These are phyloP conservation scores for Lachnellula hyalina DNA, from an alignment of 2,329 filamentous ascomycete species.

Conservation along the genomic window DNA sequence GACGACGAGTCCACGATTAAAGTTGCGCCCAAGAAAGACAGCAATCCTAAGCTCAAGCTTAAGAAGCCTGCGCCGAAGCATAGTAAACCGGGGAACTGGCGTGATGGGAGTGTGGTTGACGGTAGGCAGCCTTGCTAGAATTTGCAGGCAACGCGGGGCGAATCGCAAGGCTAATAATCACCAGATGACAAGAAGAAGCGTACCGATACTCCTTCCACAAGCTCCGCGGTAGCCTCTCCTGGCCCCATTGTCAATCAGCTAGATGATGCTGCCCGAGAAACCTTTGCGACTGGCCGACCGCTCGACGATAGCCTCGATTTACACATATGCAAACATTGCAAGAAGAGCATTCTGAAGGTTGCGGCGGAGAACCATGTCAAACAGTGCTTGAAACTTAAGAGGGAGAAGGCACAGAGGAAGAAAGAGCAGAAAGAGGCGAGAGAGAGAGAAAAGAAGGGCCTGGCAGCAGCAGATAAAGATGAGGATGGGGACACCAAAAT, in stretches of 20 bases:
- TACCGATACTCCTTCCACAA: constrained; percentile 36
- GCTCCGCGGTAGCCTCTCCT: constrained; percentile 41
- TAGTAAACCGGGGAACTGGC: constrained; percentile 66
- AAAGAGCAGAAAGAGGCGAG: constrained; percentile 32
- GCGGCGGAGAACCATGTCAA: constrained; percentile 75
- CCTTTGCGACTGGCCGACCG: constrained; percentile 76
- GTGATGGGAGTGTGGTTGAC: constrained; percentile 58
- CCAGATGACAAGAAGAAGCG: constrained; percentile 52
- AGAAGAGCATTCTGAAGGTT: constrained; percentile 74
- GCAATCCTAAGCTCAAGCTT: constrained; percentile 48
- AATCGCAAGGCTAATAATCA: constrained; percentile 7
- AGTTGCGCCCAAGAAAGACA: constrained; percentile 43
- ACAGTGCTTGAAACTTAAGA: constrained; percentile 66
- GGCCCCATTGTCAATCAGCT: constrained; percentile 60
- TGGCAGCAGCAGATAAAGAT: constrained; percentile 29
- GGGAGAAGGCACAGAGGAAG: constrained; percentile 31
- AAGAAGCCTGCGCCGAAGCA: constrained; percentile 60
- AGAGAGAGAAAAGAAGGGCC: constrained; percentile 39
- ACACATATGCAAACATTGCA: constrained; percentile 89
- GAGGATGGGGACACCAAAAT: constrained; percentile 31
- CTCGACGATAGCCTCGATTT: constrained; percentile 75
- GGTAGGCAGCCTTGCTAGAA: constrained; percentile 39
- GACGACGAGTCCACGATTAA: constrained; percentile 58
- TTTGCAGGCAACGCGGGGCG: not conserved
- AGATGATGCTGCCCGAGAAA: constrained; percentile 69